phyloP scores from a whole-genome alignment of 1,139 yeast species.

The Geotrichum histeridarum region DNA sequence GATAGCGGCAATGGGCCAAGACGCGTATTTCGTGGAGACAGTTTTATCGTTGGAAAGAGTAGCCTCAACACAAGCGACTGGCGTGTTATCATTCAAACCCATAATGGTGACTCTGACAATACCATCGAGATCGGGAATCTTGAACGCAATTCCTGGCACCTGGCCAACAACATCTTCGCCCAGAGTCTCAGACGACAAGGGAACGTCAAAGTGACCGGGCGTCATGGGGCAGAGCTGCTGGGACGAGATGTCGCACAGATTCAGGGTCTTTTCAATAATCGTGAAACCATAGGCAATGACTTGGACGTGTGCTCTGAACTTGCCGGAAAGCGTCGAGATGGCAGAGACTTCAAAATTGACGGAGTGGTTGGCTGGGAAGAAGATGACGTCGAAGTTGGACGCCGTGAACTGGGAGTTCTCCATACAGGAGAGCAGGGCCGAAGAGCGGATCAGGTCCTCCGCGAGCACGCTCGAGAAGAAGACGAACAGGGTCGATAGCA shows the following conservation, averaged over 20 bases:
- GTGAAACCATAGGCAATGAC: conserved; percentile 83
- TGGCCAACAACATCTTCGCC: conserved; percentile 39
- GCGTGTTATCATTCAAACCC: conserved; percentile 37
- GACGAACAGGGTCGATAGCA: background rate
- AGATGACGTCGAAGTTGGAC: conserved; percentile 71
- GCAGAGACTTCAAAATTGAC: conserved; percentile 70
- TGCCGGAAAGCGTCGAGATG: conserved; percentile 69
- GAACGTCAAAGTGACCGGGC: conserved; percentile 79
- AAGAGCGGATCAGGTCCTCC: conserved; percentile 45
- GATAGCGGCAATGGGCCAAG: conserved; percentile 95
- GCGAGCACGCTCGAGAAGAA: conserved; percentile 23
- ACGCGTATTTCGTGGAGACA: conserved; percentile 88
- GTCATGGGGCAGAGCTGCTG: conserved; percentile 70
- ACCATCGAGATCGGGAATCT: conserved; percentile 93
- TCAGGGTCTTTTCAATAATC: conserved; percentile 50
- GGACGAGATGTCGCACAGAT: conserved; percentile 50
- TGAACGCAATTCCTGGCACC: conserved; percentile 79
- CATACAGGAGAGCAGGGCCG: conserved; percentile 91
- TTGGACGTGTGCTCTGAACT: conserved; percentile 61
- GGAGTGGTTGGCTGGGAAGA: conserved; percentile 58
- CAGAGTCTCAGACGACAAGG: conserved; percentile 46
- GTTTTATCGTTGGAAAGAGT: conserved; percentile 82
- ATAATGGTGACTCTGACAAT: conserved; percentile 71
- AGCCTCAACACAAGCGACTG: conserved; percentile 92
- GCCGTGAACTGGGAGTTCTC: conserved; percentile 83